A percentile compares a stretch with the other conserved stretches of the same genome.
Evolutionary conservation across 306 rosid genomes (phyloP).

Genomic region (Styphnolobium japonicum): DNA sequence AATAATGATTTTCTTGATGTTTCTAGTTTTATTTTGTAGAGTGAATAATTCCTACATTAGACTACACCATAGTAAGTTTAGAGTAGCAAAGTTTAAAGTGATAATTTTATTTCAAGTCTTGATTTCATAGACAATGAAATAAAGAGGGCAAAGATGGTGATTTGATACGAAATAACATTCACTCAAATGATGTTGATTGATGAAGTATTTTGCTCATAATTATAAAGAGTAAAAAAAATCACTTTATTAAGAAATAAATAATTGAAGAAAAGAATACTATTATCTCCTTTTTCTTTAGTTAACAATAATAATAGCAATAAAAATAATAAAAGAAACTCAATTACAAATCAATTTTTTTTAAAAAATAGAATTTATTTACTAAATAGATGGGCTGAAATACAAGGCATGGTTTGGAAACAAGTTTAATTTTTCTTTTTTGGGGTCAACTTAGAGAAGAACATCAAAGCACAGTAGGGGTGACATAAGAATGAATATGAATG

Average conservation of each 20-base stretch:
- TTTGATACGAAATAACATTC: too few relatives aligned
- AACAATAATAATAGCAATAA: too few relatives aligned
- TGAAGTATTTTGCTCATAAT: background rate
- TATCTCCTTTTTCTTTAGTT: background rate
- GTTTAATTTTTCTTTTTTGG: background rate
- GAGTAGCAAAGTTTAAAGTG: background rate
- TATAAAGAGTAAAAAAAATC: background rate
- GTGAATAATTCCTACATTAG: background rate
- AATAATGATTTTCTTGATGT: background rate
- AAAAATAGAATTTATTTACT: background rate
- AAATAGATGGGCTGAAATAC: background rate
- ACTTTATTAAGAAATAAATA: background rate
- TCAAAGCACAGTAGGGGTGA: constrained; percentile 11
- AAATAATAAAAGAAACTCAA: background rate
- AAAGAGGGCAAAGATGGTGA: background rate
- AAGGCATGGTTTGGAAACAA: background rate
- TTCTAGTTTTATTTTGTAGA: background rate
- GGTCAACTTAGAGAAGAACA: constrained; percentile 24
- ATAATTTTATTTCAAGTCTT: background rate
- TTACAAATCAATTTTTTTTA: background rate
- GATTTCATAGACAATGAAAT: background rate
- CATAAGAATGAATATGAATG: constrained; percentile 10
- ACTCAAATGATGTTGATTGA: background rate
- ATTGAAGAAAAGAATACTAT: background rate
- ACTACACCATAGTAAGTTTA: background rate